Evolutionary conservation across 2,329 filamentous ascomycete species (phyloP).

Genomic region (Pyricularia grisea): DNA sequence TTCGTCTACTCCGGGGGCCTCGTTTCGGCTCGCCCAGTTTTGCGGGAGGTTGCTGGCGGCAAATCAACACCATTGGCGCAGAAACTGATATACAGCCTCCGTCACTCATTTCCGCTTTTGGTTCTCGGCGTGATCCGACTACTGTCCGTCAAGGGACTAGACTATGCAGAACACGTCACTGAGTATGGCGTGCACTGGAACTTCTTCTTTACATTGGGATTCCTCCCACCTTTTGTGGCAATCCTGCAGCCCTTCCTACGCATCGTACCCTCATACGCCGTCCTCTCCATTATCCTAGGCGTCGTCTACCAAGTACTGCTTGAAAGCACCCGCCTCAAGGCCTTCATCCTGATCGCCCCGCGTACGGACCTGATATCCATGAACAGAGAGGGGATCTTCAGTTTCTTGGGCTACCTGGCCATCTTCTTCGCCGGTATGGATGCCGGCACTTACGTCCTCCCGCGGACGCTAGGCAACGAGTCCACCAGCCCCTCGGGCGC

Average conservation of each 20-base stretch:
- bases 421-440: slow-evolving; percentile 90
- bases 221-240: slow-evolving; percentile 83
- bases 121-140: slow-evolving; percentile 72
- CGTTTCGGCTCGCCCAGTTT: slow-evolving; percentile 73
- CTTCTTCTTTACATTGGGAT: slow-evolving; percentile 93
- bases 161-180: slow-evolving; percentile 94
- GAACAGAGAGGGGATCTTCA: slow-evolving; percentile 94
- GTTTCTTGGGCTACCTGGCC: slow-evolving; percentile 84
- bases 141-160: slow-evolving; percentile 82
- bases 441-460: slow-evolving; percentile 70
- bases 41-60: slow-evolving; percentile 57
- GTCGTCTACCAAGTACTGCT: slow-evolving; percentile 66
- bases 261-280: slow-evolving; percentile 66
- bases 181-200: slow-evolving; percentile 99
- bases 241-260: slow-evolving; percentile 65
- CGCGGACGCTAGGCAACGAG: slow-evolving; percentile 36
- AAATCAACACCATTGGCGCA: slow-evolving; percentile 35
- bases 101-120: slow-evolving; percentile 76
- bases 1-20: slow-evolving; percentile 93
- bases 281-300: slow-evolving; percentile 60
- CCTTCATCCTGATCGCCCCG: slow-evolving; percentile 74
- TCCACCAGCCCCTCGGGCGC: slow-evolving; percentile 24
- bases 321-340: slow-evolving; percentile 68
- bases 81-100: slow-evolving; percentile 57
- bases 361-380: slow-evolving; percentile 72